phyloP scores from a whole-genome alignment of 306 rosid genomes.

The Sicyos edulis region DNA sequence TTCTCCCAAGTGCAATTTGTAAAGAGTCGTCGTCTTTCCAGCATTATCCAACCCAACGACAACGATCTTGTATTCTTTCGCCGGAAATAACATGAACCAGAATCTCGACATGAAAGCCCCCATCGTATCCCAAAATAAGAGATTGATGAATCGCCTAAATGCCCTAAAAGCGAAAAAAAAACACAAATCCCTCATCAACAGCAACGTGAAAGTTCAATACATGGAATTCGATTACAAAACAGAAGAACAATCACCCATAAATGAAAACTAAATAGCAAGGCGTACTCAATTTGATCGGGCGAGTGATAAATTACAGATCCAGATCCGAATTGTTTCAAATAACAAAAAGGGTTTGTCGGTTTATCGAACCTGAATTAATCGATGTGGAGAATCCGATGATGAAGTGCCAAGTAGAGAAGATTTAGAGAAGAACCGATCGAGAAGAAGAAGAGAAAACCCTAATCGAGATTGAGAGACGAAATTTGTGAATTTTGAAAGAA shows the following conservation, averaged over 20 bases:
- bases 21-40: slow-evolving; percentile 93
- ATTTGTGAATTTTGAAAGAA: background rate
- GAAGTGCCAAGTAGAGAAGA: background rate
- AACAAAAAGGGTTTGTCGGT: background rate
- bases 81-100: slow-evolving; percentile 94
- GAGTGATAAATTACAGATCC: slow-evolving; percentile 9
- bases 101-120: slow-evolving; percentile 71
- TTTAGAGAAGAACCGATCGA: slow-evolving; percentile 2
- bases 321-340: slow-evolving; percentile 6
- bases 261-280: background rate
- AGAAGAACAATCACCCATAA: background rate
- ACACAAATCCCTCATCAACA: background rate
- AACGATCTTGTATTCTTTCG: slow-evolving; percentile 84
- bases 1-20: slow-evolving; percentile 93
- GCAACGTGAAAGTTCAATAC: background rate
- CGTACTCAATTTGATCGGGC: background rate
- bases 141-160: slow-evolving; percentile 25
- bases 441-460: slow-evolving; percentile 17
- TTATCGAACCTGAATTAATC: background rate
- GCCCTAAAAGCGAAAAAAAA: slow-evolving; percentile 1
- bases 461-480: slow-evolving; percentile 9
- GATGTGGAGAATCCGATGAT: background rate
- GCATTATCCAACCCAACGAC: slow-evolving; percentile 96
- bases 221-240: background rate
- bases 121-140: slow-evolving; percentile 32